phyloP scores from a whole-genome alignment of 2,329 filamentous ascomycete genomes.

The Cytospora schulzeri region DNA sequence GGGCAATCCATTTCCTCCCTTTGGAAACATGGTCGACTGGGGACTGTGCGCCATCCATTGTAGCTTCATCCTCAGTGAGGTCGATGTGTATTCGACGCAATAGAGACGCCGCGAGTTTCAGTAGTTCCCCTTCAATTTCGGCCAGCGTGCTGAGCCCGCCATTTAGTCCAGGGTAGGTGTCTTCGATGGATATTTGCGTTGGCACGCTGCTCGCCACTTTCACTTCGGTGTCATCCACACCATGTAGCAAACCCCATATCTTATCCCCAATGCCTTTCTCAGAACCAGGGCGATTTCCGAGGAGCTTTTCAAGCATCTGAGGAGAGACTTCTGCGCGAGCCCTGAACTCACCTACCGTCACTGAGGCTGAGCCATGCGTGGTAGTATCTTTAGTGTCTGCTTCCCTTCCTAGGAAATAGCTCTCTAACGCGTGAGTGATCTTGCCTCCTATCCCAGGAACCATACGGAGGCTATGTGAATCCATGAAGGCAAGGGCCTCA shows the following conservation, averaged over 20 bases:
- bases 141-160: conserved; percentile 65
- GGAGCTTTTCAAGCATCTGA: conserved; percentile 65
- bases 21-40: conserved; percentile 6
- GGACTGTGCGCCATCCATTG: conserved; percentile 34
- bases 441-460: conserved; percentile 87
- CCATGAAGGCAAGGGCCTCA: conserved; percentile 69
- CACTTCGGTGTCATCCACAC: conserved; percentile 75
- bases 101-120: conserved; percentile 68
- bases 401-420: conserved; percentile 49
- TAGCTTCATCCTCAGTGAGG: conserved; percentile 58
- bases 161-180: conserved; percentile 68
- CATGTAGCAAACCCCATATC: conserved; percentile 79
- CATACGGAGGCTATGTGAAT: conserved; percentile 73
- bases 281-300: conserved; percentile 66
- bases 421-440: conserved; percentile 59
- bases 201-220: conserved; percentile 71
- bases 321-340: conserved; percentile 64
- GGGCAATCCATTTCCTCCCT: conserved; percentile 68
- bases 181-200: conserved; percentile 90
- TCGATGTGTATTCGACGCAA: conserved; percentile 79
- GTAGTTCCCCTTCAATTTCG: conserved; percentile 68
- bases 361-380: conserved; percentile 42
- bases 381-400: conserved; percentile 36
- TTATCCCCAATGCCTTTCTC: conserved; percentile 71
- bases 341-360: conserved; percentile 70